These are phyloP conservation scores for Colletotrichum musicola DNA, from an alignment of 2,329 filamentous ascomycete genomes.

Conservation along the genomic window DNA sequence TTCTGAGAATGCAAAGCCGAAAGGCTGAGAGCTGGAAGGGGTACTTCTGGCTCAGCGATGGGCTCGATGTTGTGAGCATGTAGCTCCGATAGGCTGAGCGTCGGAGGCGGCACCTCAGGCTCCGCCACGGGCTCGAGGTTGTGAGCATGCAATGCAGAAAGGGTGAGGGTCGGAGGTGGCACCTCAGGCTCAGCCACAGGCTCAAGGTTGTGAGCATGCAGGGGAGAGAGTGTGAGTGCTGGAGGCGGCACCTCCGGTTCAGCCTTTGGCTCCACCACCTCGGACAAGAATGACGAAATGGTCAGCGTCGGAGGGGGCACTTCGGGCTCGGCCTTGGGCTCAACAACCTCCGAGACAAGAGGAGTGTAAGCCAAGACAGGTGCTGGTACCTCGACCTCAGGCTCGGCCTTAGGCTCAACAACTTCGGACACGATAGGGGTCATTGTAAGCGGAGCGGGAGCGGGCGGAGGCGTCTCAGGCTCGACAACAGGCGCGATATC, in stretches of 20 bases:
- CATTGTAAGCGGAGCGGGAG: conserved; percentile 50
- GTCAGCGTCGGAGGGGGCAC: conserved; percentile 46
- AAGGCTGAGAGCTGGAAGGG: conserved; percentile 47
- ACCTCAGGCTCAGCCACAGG: conserved; percentile 45
- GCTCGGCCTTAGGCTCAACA: conserved; percentile 51
- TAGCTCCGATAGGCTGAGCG: conserved; percentile 43
- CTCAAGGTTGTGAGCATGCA: conserved; percentile 36
- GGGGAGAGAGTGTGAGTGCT: conserved; percentile 39
- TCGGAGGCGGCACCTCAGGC: conserved; percentile 39
- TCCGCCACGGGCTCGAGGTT: conserved; percentile 46
- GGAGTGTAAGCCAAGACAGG: conserved; percentile 51
- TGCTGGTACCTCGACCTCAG: conserved; percentile 37
- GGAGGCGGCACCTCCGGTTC: conserved; percentile 37
- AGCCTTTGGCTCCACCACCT: conserved; percentile 55
- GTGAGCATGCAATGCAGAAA: conserved; percentile 49
- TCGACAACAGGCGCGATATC: conserved; percentile 59
- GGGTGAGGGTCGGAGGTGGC: conserved; percentile 41
- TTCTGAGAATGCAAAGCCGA: conserved; percentile 48
- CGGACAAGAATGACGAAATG: conserved; percentile 52
- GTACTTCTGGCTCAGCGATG: conserved; percentile 41
- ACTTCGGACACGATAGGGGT: conserved; percentile 48
- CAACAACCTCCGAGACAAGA: conserved; percentile 58
- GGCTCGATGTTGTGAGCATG: conserved; percentile 46
- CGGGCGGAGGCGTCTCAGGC: conserved; percentile 45
- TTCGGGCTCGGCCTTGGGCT: conserved; percentile 48